Base-by-base conservation (phyloP, 495 filamentous ascomycete species). In the Hyaloscypha variabilis region DNA sequence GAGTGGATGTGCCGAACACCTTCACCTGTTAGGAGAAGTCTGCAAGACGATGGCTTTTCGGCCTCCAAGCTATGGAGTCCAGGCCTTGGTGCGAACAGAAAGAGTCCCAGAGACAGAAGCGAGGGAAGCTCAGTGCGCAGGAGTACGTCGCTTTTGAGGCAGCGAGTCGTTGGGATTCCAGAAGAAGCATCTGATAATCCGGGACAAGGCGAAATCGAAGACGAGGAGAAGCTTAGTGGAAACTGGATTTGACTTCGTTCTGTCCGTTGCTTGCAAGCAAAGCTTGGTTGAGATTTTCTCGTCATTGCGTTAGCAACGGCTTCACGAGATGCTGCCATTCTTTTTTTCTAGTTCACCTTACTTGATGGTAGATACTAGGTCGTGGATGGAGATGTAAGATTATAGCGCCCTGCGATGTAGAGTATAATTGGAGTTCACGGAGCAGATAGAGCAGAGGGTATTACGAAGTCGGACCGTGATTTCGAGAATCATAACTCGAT, bases 1-100 rank as follows among this genome's bases (percentile, higher is more conserved):
- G 75, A 79, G 58, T 81, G 77, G 78, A 72, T 79, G 66, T 69
- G 73, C 30, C 74, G 72, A 26, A 75, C 74, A 23, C 78, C 76
- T 1, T 77, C 76, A 17, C 75, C 76, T 17, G 36, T 62, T 2
- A 64, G 52, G 42, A 66, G 53, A 3, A 46, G 0, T 14, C 39
- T 4, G 8, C 11, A 46, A 46, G 39, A 46, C 11, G 39, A 46
- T 19, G 39, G 6, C 11, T 17, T 46, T 17, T 17, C 39, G 13
- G 1, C 19, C 6, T 17, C 39, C 39, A 46, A 46, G 39, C 39
- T 46, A 11, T 46, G 39, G 39, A 46, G 39, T 17, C 39, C 39
- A 19, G 39, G 39, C 14, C 17, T 46, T 17, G 39, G 2, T 19
- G 13, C 39, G 19, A 46, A 46, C 6, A 46, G 13, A 17, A 46